Conservation (phyloP, 345 rosid genomes). For the Gossypium longicalyx region DNA sequence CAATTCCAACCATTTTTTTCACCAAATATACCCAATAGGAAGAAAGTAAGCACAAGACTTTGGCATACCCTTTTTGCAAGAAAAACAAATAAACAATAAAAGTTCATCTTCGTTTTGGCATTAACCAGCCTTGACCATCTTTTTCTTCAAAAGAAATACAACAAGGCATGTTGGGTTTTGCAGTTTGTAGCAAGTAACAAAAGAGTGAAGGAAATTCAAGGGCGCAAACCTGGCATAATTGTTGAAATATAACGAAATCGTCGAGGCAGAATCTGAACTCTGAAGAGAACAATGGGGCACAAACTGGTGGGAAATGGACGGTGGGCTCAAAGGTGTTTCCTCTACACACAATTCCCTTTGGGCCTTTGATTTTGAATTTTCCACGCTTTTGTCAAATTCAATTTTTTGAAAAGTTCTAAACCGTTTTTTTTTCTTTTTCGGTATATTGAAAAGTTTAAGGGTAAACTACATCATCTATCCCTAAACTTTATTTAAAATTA, state of each 20-base stretch:
- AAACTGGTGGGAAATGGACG: conserved; percentile 5
- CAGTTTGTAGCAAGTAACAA: neutral
- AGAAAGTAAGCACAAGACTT: neutral
- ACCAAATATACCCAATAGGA: neutral
- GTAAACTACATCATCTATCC: too few species aligned
- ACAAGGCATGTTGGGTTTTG: neutral
- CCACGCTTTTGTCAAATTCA: neutral
- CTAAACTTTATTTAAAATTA: too few species aligned
- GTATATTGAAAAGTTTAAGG: too few species aligned
- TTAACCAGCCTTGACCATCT: neutral
- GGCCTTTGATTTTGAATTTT: neutral
- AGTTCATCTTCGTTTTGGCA: neutral
- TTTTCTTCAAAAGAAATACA: neutral
- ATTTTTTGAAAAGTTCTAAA: too few species aligned
- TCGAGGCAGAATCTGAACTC: neutral
- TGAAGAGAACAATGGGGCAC: neutral
- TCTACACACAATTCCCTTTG: neutral
- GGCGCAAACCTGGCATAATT: conserved; percentile 1
- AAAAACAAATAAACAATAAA: neutral
- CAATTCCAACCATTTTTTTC: neutral
- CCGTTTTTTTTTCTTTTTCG: too few species aligned
- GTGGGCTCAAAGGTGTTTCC: neutral
- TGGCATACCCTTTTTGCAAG: conserved; percentile 1
- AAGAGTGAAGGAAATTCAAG: neutral
- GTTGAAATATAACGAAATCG: neutral